These are phyloP conservation scores for Pythium myriotylum DNA, from an alignment of 352 stramenopile genomes.

Conservation along the genomic window DNA sequence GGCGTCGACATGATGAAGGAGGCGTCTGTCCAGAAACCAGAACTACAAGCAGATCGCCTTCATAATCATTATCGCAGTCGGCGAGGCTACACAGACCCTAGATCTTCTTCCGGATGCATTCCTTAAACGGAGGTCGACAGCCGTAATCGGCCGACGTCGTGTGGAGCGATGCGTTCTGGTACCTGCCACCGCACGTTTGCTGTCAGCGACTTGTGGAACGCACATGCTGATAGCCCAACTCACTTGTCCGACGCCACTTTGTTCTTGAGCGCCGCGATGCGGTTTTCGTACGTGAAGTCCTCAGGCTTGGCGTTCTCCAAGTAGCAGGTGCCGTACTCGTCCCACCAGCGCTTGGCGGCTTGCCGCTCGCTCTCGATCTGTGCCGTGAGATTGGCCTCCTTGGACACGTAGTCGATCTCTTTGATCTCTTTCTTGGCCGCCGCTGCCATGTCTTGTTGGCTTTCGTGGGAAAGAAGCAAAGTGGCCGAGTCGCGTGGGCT, in stretches of 20 bases:
- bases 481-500: not conserved
- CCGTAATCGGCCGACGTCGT: slow-evolving; percentile 74
- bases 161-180: slow-evolving; percentile 49
- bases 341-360: slow-evolving; percentile 80
- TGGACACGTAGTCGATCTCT: slow-evolving; percentile 84
- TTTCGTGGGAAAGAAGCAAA: slow-evolving; percentile 12
- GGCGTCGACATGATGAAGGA: no score
- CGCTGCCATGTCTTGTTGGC: slow-evolving; percentile 25
- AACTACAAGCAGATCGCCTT: no score
- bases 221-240: no score
- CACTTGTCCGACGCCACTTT: slow-evolving; percentile 66
- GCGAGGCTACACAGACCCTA: not conserved
- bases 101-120: slow-evolving; percentile 61
- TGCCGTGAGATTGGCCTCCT: slow-evolving; percentile 78
- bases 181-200: slow-evolving; percentile 31
- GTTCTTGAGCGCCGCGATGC: slow-evolving; percentile 67
- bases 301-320: slow-evolving; percentile 75
- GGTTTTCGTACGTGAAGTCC: slow-evolving; percentile 84
- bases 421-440: slow-evolving; percentile 54
- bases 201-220: not conserved
- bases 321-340: slow-evolving; percentile 82
- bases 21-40: not conserved
- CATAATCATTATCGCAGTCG: not conserved
- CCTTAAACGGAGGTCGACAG: slow-evolving; percentile 71
- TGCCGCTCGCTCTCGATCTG: slow-evolving; percentile 84